These are phyloP conservation scores for Fraxinus velutina DNA, from an alignment of 305 asterid species.

Conservation along the genomic window DNA sequence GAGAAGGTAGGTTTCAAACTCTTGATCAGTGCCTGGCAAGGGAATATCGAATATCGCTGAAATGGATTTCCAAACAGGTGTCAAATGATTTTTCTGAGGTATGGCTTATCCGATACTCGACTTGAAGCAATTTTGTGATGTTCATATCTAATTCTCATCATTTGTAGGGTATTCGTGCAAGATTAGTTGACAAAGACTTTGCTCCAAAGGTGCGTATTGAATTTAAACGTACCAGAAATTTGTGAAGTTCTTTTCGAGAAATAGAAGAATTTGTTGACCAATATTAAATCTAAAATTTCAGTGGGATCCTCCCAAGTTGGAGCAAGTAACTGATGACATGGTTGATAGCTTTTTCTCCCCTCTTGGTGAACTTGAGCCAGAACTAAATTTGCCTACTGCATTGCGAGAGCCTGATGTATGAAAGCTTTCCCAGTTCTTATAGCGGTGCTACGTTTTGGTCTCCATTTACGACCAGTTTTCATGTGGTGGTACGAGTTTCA, in stretches of 20 bases:
- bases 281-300: slow-evolving; percentile 29
- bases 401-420: slow-evolving; percentile 81
- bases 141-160: neutral
- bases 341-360: slow-evolving; percentile 57
- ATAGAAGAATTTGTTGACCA: neutral
- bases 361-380: slow-evolving; percentile 60
- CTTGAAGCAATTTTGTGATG: neutral
- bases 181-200: slow-evolving; percentile 89
- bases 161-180: slow-evolving; percentile 81
- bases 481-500: neutral
- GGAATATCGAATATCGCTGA: slow-evolving; percentile 73
- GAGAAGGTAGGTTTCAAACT: slow-evolving; percentile 91
- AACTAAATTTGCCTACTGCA: slow-evolving; percentile 69
- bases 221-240: neutral
- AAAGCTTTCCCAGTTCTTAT: neutral
- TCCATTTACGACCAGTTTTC: neutral
- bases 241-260: neutral
- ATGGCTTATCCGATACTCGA: slow-evolving; percentile 12
- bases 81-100: slow-evolving; percentile 83
- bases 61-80: slow-evolving; percentile 53
- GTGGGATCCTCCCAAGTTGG: slow-evolving; percentile 76
- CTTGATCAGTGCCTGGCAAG: slow-evolving; percentile 83
- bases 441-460: neutral
- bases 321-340: slow-evolving; percentile 74
- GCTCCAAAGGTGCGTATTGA: slow-evolving; percentile 70